A percentile compares a stretch with the other conserved stretches of the same genome.
Evolutionary conservation across 345 rosid species (phyloP).

Genomic region (Microthlaspi erraticum): DNA sequence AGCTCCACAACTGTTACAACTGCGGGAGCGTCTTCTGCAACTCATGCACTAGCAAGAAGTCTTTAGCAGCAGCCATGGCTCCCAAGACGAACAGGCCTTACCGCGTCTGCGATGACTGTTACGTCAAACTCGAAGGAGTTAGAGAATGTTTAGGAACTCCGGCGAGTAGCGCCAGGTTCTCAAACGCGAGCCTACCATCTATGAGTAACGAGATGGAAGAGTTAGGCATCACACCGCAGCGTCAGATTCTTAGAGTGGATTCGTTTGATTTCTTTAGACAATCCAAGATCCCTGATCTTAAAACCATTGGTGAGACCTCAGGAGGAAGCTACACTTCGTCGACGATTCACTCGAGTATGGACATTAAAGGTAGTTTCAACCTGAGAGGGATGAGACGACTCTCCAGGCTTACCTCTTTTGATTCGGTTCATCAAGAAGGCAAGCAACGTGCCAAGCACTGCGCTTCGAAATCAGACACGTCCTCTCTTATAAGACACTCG

Average conservation of each 20-base stretch:
- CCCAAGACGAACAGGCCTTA: conserved; percentile 60
- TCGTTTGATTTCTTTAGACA: conserved; percentile 59
- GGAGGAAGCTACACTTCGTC: conserved; percentile 46
- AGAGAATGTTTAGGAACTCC: conserved; percentile 43
- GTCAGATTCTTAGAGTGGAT: conserved; percentile 49
- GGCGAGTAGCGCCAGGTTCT: conserved; percentile 42
- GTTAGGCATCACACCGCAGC: conserved; percentile 39
- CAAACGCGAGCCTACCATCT: conserved; percentile 53
- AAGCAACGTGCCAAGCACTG: conserved; percentile 48
- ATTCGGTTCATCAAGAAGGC: conserved; percentile 49
- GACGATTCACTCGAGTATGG: conserved; percentile 48
- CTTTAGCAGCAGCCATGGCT: conserved; percentile 72
- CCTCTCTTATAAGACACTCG: conserved; percentile 51
- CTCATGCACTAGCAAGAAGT: conserved; percentile 61
- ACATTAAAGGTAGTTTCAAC: conserved; percentile 45
- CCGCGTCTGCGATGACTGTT: conserved; percentile 72
- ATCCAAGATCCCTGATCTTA: conserved; percentile 45
- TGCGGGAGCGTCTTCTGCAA: conserved; percentile 68
- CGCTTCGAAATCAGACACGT: conserved; percentile 48
- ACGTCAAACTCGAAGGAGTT: conserved; percentile 52
- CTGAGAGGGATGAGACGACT: conserved; percentile 45
- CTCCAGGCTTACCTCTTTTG: conserved; percentile 55
- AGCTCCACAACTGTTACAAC: conserved; percentile 66
- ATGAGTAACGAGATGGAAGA: conserved; percentile 48
- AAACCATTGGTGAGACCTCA: conserved; percentile 56